Evolutionary conservation across 805 yeast species (phyloP), one percentile per base, ranked within the genome.

Genomic region (Clavispora asparagi): DNA sequence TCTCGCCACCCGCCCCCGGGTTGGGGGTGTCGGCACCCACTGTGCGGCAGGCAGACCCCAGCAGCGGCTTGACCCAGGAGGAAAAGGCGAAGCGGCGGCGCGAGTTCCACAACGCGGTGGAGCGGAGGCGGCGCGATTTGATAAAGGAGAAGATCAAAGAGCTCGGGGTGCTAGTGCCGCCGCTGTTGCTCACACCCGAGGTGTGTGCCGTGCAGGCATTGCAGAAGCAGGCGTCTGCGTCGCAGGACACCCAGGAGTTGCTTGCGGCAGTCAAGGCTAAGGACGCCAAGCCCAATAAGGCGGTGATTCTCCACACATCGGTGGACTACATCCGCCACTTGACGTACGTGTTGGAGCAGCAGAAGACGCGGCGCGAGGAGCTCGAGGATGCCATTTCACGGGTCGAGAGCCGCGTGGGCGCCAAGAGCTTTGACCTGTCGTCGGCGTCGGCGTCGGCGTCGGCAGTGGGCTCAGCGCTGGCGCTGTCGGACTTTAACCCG

Each of bases 61-160:
- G 71, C 3, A 70, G 67, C 46, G 72, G 65, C 45, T 56, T 72
- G 51, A 64, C 77, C 4, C 81, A 80, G 57, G 95, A 85, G 44
- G 89, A 85, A 48, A 86, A 85, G 59, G 63, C 86, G 44, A 78
- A 81, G 50, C 76, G 96, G 51, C 76, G 96, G 51, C 71, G 96
- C 49, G 96, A 90, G 60, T 83, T 89, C 51, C 98, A 91, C 64
- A 91, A 91, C 61, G 96, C 96, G 1, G 97, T 91, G 5, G 98
- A 91, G 64, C 77, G 97, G 57, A 76, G 96, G 55, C 77, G 98
- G 60, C 76, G 98, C 51, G 98, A 92, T 63, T 73, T 88, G 55
- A 91, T 91, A 59, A 90, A 91, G 62, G 95, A 87, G 58, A 82
- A 87, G 57, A 90, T 91, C 51, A 85, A 85, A 60, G 96, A 88